These are phyloP conservation scores for Phaseolus lunatus DNA, from an alignment of 306 rosid species.

Conservation along the genomic window DNA sequence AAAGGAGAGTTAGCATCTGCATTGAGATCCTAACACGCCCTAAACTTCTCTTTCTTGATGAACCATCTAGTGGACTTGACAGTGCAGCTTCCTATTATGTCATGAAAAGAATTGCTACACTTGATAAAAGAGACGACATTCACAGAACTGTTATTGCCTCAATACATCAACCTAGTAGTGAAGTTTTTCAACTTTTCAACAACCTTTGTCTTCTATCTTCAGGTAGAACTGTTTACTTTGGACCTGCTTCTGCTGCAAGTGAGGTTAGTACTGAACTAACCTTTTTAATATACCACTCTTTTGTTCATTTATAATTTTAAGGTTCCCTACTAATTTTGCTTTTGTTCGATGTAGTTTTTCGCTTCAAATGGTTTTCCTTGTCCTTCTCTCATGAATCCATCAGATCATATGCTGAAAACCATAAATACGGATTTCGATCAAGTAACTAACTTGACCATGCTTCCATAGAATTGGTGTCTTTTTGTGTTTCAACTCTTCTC, in stretches of 20 bases:
- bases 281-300: background rate
- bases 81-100: conserved; percentile 85
- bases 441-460: conserved; percentile 35
- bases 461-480: background rate
- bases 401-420: conserved; percentile 78
- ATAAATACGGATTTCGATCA: conserved; percentile 81
- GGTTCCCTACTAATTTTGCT: background rate
- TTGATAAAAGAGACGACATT: conserved; percentile 45
- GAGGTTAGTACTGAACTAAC: conserved; percentile 48
- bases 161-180: conserved; percentile 76
- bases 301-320: background rate
- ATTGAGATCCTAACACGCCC: conserved; percentile 63
- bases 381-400: conserved; percentile 69
- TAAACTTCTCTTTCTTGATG: conserved; percentile 57
- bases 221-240: conserved; percentile 72
- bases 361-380: conserved; percentile 75
- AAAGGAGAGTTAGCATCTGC: conserved; percentile 56
- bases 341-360: conserved; percentile 58
- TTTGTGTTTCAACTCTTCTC: background rate
- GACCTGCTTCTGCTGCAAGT: conserved; percentile 69
- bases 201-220: conserved; percentile 72
- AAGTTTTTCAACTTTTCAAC: conserved; percentile 73
- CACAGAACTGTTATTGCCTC: conserved; percentile 64
- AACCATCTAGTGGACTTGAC: conserved; percentile 70
- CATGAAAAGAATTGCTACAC: conserved; percentile 64